Base-by-base conservation (phyloP, 2,329 filamentous ascomycete species). In the Aureobasidium subglaciale region DNA sequence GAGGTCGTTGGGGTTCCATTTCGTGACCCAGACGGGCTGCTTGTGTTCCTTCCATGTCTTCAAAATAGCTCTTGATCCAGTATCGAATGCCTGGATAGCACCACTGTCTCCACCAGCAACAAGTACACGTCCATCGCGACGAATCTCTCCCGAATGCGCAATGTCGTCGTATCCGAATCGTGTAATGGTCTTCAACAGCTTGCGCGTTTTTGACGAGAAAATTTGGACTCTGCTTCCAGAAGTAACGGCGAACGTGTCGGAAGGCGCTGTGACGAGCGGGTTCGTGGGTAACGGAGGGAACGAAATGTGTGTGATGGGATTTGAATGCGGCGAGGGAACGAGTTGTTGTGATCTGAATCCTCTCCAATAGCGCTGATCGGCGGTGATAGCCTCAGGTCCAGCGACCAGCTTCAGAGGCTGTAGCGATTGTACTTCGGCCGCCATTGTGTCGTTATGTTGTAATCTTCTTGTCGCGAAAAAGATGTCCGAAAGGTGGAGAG, bases 311-410 rank as follows among this genome's bases (percentile, higher is more conserved):
- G 90, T 96, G 65, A 99, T 83, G 42, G 90, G 87, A 69, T 88
- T 90, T 68, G 89, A 88, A 61, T 93, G 90, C 61, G 91, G 90
- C 60, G 92, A 95, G 42, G 93, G 88, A 59, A 97, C 85, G 59
- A 92, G 84, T 57, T 95, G 83, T 62, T 91, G 88, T 63, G 91
- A 93, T 74, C 89, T 90, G 78, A 99, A 99, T 11, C 87, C 86
- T 68, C 87, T 87, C 95, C 95, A 99, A 78, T 97, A 97, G 62
- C 86, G 82, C 74, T 97, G 91, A 75, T 99, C 93, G 29, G 91
- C 86, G 5, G 92, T 96, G 45, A 92, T 75, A 54, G 89, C 86
- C 37, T 87, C 85, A 56, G 90, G 90, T 49, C 89, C 88, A 60
- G 87, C 81, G 56, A 92, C 85, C 67, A 95, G 81, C 78, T 90